These are phyloP conservation scores for Nitzschia palea DNA, from an alignment of 108 stramenopile genomes.

Conservation along the genomic window DNA sequence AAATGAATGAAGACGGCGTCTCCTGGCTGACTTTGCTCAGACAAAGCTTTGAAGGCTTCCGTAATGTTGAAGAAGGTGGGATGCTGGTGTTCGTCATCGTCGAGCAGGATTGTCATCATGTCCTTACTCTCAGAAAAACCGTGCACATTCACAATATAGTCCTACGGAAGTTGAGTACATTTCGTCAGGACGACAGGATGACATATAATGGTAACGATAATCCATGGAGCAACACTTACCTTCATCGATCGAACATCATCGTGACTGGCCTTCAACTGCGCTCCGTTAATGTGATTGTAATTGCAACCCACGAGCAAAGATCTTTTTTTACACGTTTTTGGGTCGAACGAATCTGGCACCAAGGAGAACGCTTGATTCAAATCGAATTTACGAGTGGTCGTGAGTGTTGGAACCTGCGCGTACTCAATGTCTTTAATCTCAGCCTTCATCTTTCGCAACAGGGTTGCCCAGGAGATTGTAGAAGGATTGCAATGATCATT, in stretches of 20 bases:
- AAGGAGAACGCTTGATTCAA: slow-evolving; percentile 71
- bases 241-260: slow-evolving; percentile 87
- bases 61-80: slow-evolving; percentile 81
- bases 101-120: slow-evolving; percentile 74
- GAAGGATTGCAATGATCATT: slow-evolving; percentile 43
- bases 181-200: not conserved
- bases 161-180: slow-evolving; percentile 18
- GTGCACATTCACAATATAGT: slow-evolving; percentile 87
- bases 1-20: slow-evolving; percentile 88
- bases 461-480: slow-evolving; percentile 68
- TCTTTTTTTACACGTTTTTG: slow-evolving; percentile 59
- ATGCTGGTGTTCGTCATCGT: slow-evolving; percentile 68
- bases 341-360: slow-evolving; percentile 67
- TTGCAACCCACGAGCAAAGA: slow-evolving; percentile 85
- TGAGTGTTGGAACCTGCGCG: slow-evolving; percentile 70
- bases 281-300: slow-evolving; percentile 58
- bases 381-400: slow-evolving; percentile 72
- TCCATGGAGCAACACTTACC: slow-evolving; percentile 26
- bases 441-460: slow-evolving; percentile 81
- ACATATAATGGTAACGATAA: not conserved
- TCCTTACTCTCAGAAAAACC: slow-evolving; percentile 74
- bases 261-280: slow-evolving; percentile 78
- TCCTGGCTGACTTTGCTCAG: slow-evolving; percentile 79
- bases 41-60: slow-evolving; percentile 71
- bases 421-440: slow-evolving; percentile 82